These are phyloP conservation scores for Alternaria rosae DNA, from an alignment of 2,329 filamentous ascomycete genomes.

Conservation along the genomic window DNA sequence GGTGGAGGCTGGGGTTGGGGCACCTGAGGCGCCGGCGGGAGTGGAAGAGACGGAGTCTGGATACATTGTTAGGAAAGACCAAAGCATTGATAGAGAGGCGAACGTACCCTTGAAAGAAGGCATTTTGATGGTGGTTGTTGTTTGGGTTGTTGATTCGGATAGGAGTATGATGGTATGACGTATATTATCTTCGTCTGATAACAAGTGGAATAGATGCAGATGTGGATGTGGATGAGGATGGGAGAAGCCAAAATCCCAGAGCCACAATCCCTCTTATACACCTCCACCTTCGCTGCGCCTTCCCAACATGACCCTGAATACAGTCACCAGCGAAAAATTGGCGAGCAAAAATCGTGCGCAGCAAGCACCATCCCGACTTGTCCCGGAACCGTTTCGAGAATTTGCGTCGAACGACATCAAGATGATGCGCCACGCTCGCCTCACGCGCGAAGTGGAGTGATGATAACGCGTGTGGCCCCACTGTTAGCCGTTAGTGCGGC, in stretches of 20 bases:
- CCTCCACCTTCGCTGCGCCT: slow-evolving; percentile 11
- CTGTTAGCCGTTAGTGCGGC: slow-evolving; percentile 32
- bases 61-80: slow-evolving; percentile 1
- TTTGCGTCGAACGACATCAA: slow-evolving; percentile 33
- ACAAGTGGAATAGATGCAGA: not conserved
- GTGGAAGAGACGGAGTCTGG: slow-evolving; percentile 36
- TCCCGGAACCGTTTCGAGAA: slow-evolving; percentile 19
- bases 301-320: slow-evolving; percentile 14
- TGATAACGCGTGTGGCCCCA: slow-evolving; percentile 29
- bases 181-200: not conserved
- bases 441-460: slow-evolving; percentile 31
- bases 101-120: slow-evolving; percentile 31
- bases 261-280: slow-evolving; percentile 20
- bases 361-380: slow-evolving; percentile 25
- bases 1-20: slow-evolving; percentile 28
- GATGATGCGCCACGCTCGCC: slow-evolving; percentile 29
- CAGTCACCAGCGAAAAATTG: slow-evolving; percentile 19
- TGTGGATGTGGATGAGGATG: not conserved
- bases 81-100: not conserved
- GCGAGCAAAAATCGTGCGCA: slow-evolving; percentile 20
- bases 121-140: slow-evolving; percentile 16
- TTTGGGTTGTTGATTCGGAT: not conserved
- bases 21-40: slow-evolving; percentile 29
- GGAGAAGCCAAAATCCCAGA: not conserved
- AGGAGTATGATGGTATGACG: not conserved